These are phyloP conservation scores for Rubia tinctorum DNA, from an alignment of 305 asterid genomes.

Conservation along the genomic window DNA sequence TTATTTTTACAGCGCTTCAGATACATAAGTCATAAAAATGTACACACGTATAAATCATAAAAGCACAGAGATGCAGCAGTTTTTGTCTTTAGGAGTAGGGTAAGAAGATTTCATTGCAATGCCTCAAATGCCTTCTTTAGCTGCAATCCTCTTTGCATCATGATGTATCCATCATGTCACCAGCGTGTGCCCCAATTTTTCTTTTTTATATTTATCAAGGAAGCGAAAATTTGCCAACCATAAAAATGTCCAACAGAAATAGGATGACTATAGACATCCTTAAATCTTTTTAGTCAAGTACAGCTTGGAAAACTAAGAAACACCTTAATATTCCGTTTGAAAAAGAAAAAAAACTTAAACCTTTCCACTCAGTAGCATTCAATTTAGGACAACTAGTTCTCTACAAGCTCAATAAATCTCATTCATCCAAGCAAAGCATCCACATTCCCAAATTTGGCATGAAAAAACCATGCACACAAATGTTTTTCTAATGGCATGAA, in stretches of 20 bases:
- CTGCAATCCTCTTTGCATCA: slow-evolving; percentile 29
- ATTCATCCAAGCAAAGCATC: background rate
- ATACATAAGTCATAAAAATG: too few species aligned
- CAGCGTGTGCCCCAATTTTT: slow-evolving; percentile 32
- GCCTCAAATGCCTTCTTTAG: slow-evolving; percentile 39
- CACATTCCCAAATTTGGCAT: background rate
- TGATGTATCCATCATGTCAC: slow-evolving; percentile 38
- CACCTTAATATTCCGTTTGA: too few species aligned
- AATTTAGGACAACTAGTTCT: slow-evolving; percentile 1
- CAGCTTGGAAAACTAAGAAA: background rate
- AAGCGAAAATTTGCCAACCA: too few species aligned
- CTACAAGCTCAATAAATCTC: background rate
- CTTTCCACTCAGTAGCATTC: background rate
- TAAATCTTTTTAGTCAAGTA: background rate
- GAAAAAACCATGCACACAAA: slow-evolving; percentile 4
- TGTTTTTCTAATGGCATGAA: slow-evolving; percentile 49
- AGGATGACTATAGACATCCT: background rate
- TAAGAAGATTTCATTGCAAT: slow-evolving; percentile 37
- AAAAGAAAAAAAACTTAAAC: background rate
- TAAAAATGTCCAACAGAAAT: slow-evolving; percentile 1
- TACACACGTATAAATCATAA: too few species aligned
- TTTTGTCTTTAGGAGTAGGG: slow-evolving; percentile 30
- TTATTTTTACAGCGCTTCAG: too few species aligned
- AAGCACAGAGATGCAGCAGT: slow-evolving; percentile 34
- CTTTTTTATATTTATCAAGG: too few species aligned